Evolutionary conservation across 164 flowering plant genomes (phyloP).

Genomic region (Litsea cubeba): DNA sequence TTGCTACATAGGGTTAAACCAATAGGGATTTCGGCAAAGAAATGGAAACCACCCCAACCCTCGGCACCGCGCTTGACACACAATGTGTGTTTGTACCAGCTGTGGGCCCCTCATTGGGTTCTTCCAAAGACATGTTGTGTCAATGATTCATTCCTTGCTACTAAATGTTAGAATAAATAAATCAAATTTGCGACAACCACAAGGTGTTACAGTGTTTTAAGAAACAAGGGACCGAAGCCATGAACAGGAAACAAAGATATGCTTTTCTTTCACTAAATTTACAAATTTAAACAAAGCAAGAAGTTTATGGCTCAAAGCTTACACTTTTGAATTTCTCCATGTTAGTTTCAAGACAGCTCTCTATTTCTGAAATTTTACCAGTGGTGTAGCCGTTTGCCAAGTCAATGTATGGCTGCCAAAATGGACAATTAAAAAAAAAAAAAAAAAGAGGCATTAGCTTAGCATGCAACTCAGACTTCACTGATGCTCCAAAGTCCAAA

Average conservation of each 20-base stretch:
- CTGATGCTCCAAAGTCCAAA: not conserved
- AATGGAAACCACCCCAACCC: no score
- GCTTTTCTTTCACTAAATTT: not conserved
- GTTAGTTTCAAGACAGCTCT: conserved; percentile 48
- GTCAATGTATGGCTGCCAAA: conserved; percentile 67
- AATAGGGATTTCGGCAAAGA: no score
- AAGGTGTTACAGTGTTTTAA: not conserved
- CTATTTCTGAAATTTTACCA: conserved; percentile 66
- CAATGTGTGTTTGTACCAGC: no score
- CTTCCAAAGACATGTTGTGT: not conserved
- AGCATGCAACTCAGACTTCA: not conserved
- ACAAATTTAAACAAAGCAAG: not conserved
- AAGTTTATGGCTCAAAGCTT: conserved; percentile 25
- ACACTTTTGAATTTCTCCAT: conserved; percentile 67
- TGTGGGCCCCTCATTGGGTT: no score
- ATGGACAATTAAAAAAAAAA: not conserved
- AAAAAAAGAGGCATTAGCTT: not conserved
- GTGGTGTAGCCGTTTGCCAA: conserved; percentile 55
- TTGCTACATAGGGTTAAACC: no score
- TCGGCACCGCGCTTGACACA: no score
- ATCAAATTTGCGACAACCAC: not conserved
- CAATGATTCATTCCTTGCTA: not conserved
- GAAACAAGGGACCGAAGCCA: not conserved
- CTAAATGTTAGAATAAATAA: not conserved
- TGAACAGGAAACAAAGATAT: not conserved